Base-by-base conservation (phyloP, 257 asterid genomes). In the Oldenlandia corymbosa region DNA sequence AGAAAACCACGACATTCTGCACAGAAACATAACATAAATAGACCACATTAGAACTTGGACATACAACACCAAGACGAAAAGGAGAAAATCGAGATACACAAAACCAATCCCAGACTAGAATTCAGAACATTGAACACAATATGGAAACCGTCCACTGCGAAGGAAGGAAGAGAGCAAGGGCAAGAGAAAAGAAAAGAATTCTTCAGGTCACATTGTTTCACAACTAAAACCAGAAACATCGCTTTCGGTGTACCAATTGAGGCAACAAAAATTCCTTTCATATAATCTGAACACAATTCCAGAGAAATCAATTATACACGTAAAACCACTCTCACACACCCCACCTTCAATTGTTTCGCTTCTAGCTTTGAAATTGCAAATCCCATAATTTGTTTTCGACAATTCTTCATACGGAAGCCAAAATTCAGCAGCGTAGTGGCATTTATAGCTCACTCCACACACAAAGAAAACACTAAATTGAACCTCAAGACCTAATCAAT, bases 1-100 rank as follows among this genome's bases (percentile, higher is more conserved):
- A 82, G 87, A 87, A 55, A 85, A 80, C 59, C 73, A 71, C 42
- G 75, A 76, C 97, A 89, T 86, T 67, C 28, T 64, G 50, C 42
- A 2, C 46, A 48, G 61, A 48, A 37, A 59, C 48, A 26, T 45
- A 13, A 47, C 30, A 31, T 52, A 28, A n/a, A n/a, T n/a, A n/a
- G 26, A 56, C 24, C 64, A 54, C 57, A 55, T 14, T 10, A 52
- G 7, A 24, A 23, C 26, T 23, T 23, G 34, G 9, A 26, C 7
- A 24, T 13, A 43, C 12, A 43, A 11, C 2, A 12, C n/a, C 9
- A 43, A 53, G 7, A 1, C 5, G 53, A 47, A 47, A 18, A 47
- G 24, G 9, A 52, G 18, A 12, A 4, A 52, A 52, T 52, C 0
- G 53, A 20, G 4, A 18, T 26, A 47, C 20, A 8, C n/a, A n/a